Conservation (phyloP, 202 grass and related monocot genomes). For the Dendrocalamus latiflorus region DNA sequence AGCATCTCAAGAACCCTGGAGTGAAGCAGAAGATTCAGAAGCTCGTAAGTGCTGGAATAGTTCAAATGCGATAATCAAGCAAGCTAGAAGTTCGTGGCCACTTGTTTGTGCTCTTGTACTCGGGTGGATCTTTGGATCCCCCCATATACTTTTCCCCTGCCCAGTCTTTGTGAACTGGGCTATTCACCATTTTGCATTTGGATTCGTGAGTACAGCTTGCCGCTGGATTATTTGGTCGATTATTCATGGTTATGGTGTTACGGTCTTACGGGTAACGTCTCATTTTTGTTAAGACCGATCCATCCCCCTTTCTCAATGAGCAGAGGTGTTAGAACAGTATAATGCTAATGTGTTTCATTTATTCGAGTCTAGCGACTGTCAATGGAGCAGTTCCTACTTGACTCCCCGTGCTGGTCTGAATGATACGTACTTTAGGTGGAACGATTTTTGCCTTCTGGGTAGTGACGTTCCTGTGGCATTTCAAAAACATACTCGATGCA, state of each 20-base stretch:
- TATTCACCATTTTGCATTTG: constrained; percentile 6
- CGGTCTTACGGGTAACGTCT: not conserved
- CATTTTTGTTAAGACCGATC: not conserved
- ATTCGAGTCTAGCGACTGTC: not conserved
- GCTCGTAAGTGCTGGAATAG: constrained; percentile 81
- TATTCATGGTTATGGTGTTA: not conserved
- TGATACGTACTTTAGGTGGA: not conserved
- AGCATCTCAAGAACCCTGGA: constrained; percentile 80
- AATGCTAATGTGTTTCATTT: not conserved
- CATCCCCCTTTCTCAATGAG: not conserved
- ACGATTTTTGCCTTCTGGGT: not conserved
- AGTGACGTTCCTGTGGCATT: not conserved
- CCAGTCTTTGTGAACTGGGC: not conserved
- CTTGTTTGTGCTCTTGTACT: constrained; percentile 6
- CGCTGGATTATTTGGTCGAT: constrained; percentile 29
- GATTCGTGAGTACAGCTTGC: constrained; percentile 22
- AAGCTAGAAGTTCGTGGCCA: not conserved
- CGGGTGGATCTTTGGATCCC: constrained; percentile 11
- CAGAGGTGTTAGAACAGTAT: not conserved
- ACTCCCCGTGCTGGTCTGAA: not conserved
- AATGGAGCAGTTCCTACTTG: not conserved
- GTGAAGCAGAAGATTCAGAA: constrained; percentile 97
- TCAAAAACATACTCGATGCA: too few relatives aligned
- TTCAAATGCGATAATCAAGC: constrained; percentile 65
- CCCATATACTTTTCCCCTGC: not conserved